A percentile compares a stretch with the other conserved stretches of the same genome.
These are phyloP conservation scores for Dothistroma pini DNA, from an alignment of 2,329 filamentous ascomycete genomes.

Conservation along the genomic window DNA sequence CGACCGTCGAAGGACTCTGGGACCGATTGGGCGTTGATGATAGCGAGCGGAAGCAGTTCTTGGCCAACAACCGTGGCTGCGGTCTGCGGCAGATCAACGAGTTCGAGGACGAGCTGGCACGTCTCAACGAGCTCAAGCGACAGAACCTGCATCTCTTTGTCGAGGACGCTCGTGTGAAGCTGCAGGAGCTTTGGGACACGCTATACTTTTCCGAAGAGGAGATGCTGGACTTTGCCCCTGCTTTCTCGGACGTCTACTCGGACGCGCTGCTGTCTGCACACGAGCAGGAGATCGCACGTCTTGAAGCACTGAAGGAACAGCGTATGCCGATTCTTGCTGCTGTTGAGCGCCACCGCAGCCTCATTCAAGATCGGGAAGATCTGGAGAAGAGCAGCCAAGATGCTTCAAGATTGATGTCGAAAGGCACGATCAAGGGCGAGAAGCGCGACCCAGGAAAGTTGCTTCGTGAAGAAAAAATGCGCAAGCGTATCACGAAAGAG, in stretches of 20 bases:
- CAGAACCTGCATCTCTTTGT: slow-evolving; percentile 96
- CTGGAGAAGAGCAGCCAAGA: slow-evolving; percentile 90
- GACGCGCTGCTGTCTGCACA: slow-evolving; percentile 93
- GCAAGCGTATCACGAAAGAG: slow-evolving; percentile 94
- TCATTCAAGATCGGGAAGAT: slow-evolving; percentile 83
- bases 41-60: slow-evolving; percentile 75
- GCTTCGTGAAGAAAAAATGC: slow-evolving; percentile 95
- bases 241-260: slow-evolving; percentile 87
- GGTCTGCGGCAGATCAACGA: slow-evolving; percentile 91
- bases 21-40: slow-evolving; percentile 81
- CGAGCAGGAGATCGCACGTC: slow-evolving; percentile 79
- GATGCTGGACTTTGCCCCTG: slow-evolving; percentile 96
- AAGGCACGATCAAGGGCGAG: slow-evolving; percentile 81
- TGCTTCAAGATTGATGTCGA: slow-evolving; percentile 85
- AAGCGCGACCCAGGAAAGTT: slow-evolving; percentile 91
- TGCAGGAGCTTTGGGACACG: slow-evolving; percentile 93
- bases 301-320: slow-evolving; percentile 81
- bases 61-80: slow-evolving; percentile 83
- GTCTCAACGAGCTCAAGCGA: slow-evolving; percentile 87
- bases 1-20: slow-evolving; percentile 83
- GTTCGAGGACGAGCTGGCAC: slow-evolving; percentile 83
- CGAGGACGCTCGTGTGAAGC: slow-evolving; percentile 82
- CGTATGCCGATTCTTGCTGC: slow-evolving; percentile 77
- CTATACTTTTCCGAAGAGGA: slow-evolving; percentile 96
- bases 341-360: slow-evolving; percentile 75